These are phyloP conservation scores for Elasticomyces elasticus DNA, from an alignment of 495 filamentous ascomycete species.

Conservation along the genomic window DNA sequence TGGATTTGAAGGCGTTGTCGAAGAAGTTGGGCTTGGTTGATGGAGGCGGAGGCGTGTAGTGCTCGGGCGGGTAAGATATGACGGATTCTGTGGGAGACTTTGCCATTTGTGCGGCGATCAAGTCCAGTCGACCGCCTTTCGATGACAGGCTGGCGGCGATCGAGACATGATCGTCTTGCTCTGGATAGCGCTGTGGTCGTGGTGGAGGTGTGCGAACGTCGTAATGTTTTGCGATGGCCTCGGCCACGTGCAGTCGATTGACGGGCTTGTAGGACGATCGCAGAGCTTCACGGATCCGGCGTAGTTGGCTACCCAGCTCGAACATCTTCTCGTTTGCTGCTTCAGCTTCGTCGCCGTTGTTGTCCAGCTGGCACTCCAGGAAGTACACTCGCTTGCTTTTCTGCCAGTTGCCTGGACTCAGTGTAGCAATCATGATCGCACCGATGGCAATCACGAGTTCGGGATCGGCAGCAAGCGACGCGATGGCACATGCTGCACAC, in stretches of 20 bases:
- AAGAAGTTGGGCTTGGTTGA: not conserved
- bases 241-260: not conserved
- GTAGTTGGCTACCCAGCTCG: not conserved
- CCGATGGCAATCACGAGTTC: not conserved
- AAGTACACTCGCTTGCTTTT: slow-evolving; percentile 1
- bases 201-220: not conserved
- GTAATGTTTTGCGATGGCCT: not conserved
- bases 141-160: not conserved
- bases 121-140: not conserved
- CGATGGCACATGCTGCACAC: not conserved
- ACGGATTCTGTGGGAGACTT: not conserved
- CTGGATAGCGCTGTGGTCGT: not conserved
- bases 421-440: not conserved
- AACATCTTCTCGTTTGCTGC: not conserved
- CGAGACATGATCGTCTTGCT: not conserved
- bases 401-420: not conserved
- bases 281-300: not conserved
- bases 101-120: not conserved
- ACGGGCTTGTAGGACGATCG: not conserved
- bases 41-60: not conserved
- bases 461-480: not conserved
- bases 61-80: too few species aligned
- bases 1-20: not conserved
- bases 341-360: not conserved
- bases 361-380: not conserved